Percentiles rank a stretch among this genome's conserved stretches.
Conservation (phyloP, 805 yeast genomes). For the Starmerella floris region DNA sequence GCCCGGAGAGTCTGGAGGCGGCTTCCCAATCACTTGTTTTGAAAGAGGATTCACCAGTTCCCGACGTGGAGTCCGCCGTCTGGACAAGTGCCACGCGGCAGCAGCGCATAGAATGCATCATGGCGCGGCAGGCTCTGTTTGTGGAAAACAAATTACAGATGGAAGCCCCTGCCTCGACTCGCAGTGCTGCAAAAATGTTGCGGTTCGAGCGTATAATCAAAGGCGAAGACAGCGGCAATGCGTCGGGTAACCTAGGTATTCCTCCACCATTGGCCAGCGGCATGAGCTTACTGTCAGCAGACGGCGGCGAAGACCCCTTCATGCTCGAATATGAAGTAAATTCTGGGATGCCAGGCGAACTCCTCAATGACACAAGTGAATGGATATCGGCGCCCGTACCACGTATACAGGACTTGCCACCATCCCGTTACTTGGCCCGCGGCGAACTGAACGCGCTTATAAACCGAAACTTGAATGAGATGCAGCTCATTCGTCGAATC, state of each 20-base stretch:
- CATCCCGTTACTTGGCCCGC: slow-evolving; percentile 24
- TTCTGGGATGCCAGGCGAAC: slow-evolving; percentile 63
- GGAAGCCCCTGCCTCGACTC: slow-evolving; percentile 54
- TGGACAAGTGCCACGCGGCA: slow-evolving; percentile 73
- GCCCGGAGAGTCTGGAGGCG: neutral
- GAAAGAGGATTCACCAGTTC: slow-evolving; percentile 7
- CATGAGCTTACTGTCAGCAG: slow-evolving; percentile 5
- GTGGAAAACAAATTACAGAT: slow-evolving; percentile 43
- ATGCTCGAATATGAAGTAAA: slow-evolving; percentile 67
- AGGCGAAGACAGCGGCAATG: slow-evolving; percentile 17
- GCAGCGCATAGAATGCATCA: slow-evolving; percentile 61
- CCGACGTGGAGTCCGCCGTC: slow-evolving; percentile 30
- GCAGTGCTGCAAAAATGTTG: slow-evolving; percentile 57
- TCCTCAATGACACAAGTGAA: slow-evolving; percentile 18
- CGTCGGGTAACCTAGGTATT: neutral
- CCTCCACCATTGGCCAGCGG: neutral
- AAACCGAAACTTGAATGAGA: slow-evolving; percentile 53
- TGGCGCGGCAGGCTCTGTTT: slow-evolving; percentile 54
- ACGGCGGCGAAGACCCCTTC: slow-evolving; percentile 27
- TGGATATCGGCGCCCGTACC: slow-evolving; percentile 18
- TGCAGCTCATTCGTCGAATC: slow-evolving; percentile 77
- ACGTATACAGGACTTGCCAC: slow-evolving; percentile 32
- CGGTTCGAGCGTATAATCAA: slow-evolving; percentile 32
- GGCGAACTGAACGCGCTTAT: slow-evolving; percentile 51
- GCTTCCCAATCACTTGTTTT: neutral